Evolutionary conservation across 768 basidiomycete genomes (phyloP).

Genomic region (Lactarius tabidus): DNA sequence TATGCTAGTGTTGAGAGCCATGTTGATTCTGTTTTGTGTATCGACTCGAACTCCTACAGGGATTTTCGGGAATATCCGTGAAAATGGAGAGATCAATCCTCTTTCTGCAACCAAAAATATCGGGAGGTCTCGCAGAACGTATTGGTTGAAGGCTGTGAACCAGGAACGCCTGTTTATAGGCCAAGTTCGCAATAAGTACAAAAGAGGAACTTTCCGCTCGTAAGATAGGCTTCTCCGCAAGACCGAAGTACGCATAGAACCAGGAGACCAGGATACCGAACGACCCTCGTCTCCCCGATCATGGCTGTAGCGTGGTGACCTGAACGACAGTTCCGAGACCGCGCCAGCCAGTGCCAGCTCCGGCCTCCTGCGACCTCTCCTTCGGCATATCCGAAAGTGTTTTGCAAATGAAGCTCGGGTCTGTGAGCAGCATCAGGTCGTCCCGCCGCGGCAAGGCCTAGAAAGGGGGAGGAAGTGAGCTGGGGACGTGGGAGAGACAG

Average conservation of each 20-base stretch:
- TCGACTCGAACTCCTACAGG: background rate
- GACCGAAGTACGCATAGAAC: background rate
- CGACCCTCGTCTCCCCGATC: background rate
- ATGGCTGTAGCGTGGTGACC: conserved; percentile 39
- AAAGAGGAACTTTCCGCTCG: background rate
- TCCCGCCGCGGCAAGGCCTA: conserved; percentile 67
- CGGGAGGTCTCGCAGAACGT: no score
- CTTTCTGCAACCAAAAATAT: no score
- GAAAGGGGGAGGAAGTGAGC: background rate
- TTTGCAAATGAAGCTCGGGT: conserved; percentile 77
- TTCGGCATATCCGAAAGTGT: conserved; percentile 59
- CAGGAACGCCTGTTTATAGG: background rate
- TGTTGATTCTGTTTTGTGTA: background rate
- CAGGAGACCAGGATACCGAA: background rate
- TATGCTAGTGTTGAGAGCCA: background rate
- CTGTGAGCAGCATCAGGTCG: conserved; percentile 86
- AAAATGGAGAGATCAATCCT: no score
- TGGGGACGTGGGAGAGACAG: background rate
- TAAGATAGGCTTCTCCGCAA: background rate
- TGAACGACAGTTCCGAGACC: conserved; percentile 68
- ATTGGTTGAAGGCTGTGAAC: no score
- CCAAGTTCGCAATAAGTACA: background rate
- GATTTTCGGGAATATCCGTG: background rate
- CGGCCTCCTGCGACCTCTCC: conserved; percentile 52
- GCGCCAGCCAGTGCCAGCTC: conserved; percentile 80